Base-by-base conservation (phyloP, 768 basidiomycete species). In the Daedalea quercina region DNA sequence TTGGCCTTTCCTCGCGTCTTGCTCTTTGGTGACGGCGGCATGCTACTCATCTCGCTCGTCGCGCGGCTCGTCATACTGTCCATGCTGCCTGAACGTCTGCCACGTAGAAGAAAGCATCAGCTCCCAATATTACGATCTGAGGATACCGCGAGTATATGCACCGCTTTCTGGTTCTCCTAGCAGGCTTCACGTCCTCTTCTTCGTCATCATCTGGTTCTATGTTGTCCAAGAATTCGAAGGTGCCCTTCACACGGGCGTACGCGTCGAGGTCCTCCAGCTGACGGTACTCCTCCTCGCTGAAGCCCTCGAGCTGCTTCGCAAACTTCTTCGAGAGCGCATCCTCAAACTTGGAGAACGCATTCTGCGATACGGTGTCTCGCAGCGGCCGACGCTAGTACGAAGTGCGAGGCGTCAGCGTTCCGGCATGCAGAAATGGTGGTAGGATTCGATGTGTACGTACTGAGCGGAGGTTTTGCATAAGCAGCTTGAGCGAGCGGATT, bases 261-360 rank as follows among this genome's bases (percentile, higher is more conserved):
- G 15, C 19, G 17, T 40, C 37, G 24, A 88, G 75, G 25, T 79
- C 71, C 49, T 82, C 78, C 2, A 90, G 71, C 51, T 84, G 73
- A 54, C 84, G 71, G 54, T 80, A 83, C 41, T 90, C 85, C 35
- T 79, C 84, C 61, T 89, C 86, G 54, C 76, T 81, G 65, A 90
- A 85, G 54, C 76, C 77, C 54, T 83, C 81, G 12, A 93, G 70
- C 59, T 86, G 82, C 50, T 79, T 75, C 34, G 81, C 79, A 56
- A 84, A 92, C 60, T 81, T 84, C 73, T 90, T 93, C 46, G 70
- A 67, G 41, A 96, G 71, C 3, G 71, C 54, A 0, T 74, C 65
- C 28, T 89, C 82, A 62, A 95, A 94, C 56, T 82, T 84, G 22
- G 67, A 70, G 47, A 95, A 73, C 0, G 90, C 84, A 54, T 85